Conservation (phyloP, 2,329 filamentous ascomycete genomes). For the Fusarium veterinarium region DNA sequence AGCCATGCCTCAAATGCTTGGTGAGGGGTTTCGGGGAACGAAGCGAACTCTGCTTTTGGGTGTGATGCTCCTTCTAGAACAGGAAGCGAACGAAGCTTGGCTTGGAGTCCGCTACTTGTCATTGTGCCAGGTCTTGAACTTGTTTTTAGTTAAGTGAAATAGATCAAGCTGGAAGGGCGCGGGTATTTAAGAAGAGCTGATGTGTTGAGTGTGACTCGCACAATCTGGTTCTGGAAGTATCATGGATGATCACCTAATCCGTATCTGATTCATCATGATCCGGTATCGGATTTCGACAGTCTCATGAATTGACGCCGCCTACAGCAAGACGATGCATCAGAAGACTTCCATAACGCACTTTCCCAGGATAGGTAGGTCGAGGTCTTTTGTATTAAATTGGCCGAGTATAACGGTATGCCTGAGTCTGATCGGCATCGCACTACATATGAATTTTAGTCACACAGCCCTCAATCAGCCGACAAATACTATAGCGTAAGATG, state of each 20-base stretch:
- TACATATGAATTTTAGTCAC: background rate
- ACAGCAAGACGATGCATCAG: fast-evolving
- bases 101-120: background rate
- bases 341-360: fast-evolving
- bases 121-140: background rate
- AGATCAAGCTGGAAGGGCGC: too few species aligned
- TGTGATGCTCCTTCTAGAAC: background rate
- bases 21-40: conserved; percentile 3
- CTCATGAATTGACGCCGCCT: fast-evolving
- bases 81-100: background rate
- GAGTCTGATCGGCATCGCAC: too few species aligned
- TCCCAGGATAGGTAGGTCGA: fast-evolving
- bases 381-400: background rate
- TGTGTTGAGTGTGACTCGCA: background rate
- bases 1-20: conserved; percentile 3
- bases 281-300: background rate
- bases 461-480: fast-evolving
- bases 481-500: background rate
- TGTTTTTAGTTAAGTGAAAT: too few species aligned
- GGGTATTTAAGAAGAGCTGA: background rate
- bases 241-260: background rate
- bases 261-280: background rate
- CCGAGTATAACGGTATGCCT: too few species aligned
- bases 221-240: background rate
- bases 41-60: background rate